A percentile compares a stretch with the other conserved stretches of the same genome.
These are phyloP conservation scores for Globomyces pollinis-pini DNA, from an alignment of 192 early-diverging fungal genomes.

Conservation along the genomic window DNA sequence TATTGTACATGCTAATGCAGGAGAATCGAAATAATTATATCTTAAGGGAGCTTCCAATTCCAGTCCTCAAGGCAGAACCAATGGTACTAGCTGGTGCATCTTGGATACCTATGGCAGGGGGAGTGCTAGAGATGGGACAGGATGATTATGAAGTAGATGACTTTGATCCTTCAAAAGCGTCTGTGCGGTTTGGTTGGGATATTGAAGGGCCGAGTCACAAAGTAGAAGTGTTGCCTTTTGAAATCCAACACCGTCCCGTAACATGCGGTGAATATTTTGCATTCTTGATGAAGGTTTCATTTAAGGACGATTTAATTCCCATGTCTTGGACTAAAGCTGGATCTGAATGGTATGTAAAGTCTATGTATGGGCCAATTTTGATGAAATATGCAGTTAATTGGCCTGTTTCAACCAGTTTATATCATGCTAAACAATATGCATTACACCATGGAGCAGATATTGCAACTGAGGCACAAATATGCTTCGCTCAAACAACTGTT, in stretches of 20 bases:
- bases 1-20: conserved; percentile 86
- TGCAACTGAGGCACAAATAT: conserved; percentile 67
- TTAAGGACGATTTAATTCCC: conserved; percentile 30
- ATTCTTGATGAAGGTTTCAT: conserved; percentile 34
- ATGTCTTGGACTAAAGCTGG: conserved; percentile 43
- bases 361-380: conserved; percentile 58
- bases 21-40: conserved; percentile 14
- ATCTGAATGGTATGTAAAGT: conserved; percentile 42
- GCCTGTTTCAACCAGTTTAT: conserved; percentile 65
- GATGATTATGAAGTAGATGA: conserved; percentile 43
- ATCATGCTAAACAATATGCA: conserved; percentile 68
- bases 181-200: conserved; percentile 76
- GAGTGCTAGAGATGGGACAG: conserved; percentile 52
- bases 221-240: conserved; percentile 29
- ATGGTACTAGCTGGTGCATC: conserved; percentile 13
- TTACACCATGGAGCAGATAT: conserved; percentile 47
- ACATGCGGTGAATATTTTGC: conserved; percentile 67
- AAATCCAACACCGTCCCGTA: conserved; percentile 70
- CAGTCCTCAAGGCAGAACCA: not conserved
- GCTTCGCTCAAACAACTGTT: conserved; percentile 4
- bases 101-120: not conserved
- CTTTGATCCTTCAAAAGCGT: conserved; percentile 11
- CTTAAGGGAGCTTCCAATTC: not conserved
- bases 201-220: conserved; percentile 64
- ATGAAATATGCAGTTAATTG: conserved; percentile 45